phyloP scores from a whole-genome alignment of 2,329 filamentous ascomycete species.

The Claviceps quebecensis region DNA sequence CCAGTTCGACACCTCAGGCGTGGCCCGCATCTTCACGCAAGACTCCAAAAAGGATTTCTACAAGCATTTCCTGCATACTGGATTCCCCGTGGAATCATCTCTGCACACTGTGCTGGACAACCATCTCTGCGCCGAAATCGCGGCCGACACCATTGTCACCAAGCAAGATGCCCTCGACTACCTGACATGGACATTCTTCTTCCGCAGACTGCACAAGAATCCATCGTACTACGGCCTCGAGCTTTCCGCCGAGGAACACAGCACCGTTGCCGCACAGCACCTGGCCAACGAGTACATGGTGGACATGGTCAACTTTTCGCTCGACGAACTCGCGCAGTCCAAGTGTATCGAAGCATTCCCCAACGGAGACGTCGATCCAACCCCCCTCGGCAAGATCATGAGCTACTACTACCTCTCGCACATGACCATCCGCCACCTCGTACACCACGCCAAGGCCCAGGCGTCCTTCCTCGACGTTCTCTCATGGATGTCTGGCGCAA shows the following conservation, averaged over 20 bases:
- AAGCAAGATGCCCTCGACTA: conserved; percentile 98
- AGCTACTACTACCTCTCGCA: conserved; percentile 98
- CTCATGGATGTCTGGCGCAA: conserved; percentile 83
- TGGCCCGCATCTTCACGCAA: conserved; percentile 94
- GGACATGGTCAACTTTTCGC: conserved; percentile 74
- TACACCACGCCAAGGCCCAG: conserved; percentile 57
- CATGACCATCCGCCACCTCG: conserved; percentile 78
- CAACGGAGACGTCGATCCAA: conserved; percentile 81
- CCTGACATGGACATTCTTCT: conserved; percentile 99
- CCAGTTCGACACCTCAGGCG: conserved; percentile 91
- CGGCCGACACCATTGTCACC: conserved; percentile 78
- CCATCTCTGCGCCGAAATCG: conserved; percentile 89
- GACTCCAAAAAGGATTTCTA: conserved; percentile 98
- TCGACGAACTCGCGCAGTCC: conserved; percentile 69
- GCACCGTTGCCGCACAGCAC: conserved; percentile 70
- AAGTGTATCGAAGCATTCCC: conserved; percentile 71
- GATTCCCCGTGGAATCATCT: conserved; percentile 93
- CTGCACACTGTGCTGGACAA: conserved; percentile 94
- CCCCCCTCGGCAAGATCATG: conserved; percentile 94
- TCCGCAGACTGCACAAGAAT: conserved; percentile 92
- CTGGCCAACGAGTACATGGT: conserved; percentile 92
- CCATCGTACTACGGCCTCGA: conserved; percentile 95
- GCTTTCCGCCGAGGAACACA: conserved; percentile 85
- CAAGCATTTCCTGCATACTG: conserved; percentile 96
- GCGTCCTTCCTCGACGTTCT: conserved; percentile 72